Evolutionary conservation across 768 basidiomycete genomes (phyloP), one percentile per base, ranked within the genome.

Genomic region (Suillus americanus): DNA sequence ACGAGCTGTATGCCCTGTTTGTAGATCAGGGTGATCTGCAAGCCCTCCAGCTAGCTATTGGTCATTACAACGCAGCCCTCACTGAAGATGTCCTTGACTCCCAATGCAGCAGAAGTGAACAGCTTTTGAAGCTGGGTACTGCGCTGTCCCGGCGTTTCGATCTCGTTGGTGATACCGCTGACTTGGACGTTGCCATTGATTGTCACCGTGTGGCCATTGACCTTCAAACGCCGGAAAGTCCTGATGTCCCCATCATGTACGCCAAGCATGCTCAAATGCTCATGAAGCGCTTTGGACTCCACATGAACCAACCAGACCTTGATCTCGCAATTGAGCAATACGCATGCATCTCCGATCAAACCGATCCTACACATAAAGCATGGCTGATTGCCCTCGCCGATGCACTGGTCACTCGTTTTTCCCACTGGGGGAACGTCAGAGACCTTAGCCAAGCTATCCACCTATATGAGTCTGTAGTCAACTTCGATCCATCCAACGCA

Each of bases 171-270:
- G 40, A 68, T 33, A 12, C 33, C 3, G 54, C 63, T 12, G 77
- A 79, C 53, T 61, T 79, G 14, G 64, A 76, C n/a, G 62, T 45
- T 18, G 74, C 74, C 28, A 68, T 80, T 33, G 60, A 67, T 18
- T 62, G 72, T 40, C 65, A 74, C 33, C 56, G 66, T 38, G 63
- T 65, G 10, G 71, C 68, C 25, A 64, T 77, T 7, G 65, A 71
- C 0, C 67, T 74, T 35, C 61, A 54, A 40, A 62, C 69, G 38
- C 14, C 64, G 30, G 68, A 60, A 41, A 64, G 69, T 51, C n/a
- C 71, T 20, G 60, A 54, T 54, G 10, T 57, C 59, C 62, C 50
- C 60, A 63, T 38, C 65, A 46, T 30, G 53, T 46, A 30, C 16
- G 40, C 6, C 60, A 30, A 41, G 7, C 23, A 37, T 53, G 30